Base-by-base conservation (phyloP, 192 early-diverging fungal species). In the Backusella sp. region DNA sequence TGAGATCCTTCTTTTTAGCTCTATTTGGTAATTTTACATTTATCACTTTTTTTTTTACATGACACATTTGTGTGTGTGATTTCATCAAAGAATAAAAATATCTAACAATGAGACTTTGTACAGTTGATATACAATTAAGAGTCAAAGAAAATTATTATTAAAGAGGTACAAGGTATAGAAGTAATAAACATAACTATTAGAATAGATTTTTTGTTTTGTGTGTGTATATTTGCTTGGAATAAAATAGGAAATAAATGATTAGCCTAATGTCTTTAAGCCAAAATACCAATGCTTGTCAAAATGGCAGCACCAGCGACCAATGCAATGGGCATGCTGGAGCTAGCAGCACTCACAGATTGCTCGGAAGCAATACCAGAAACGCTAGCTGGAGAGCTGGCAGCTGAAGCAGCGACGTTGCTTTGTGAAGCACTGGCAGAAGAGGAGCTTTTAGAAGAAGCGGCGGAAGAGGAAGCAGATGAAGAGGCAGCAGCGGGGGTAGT, bases 191-290 rank as follows among this genome's bases (percentile, higher is more conserved):
- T 62, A 62, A 12, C 26, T 26, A 62, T 62, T 62, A 28, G 23
- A 14, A 62, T 56, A 21, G n/a, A 19, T 53, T 53, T 53, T 56
- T 56, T 56, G 19, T 56, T 56, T 62, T 62, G 21, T 28, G 19
- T 62, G 56, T 62, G 56, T 62, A 59, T 59, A 62, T 62, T 62
- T 62, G 56, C 11, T 62, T 62, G 56, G 56, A 62, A 28, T 62
- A 62, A 62, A 62, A 62, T 26, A 21, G 23, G 23, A 28, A 62
- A 62, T 62, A 62, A 28, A 62, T 28, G 26, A 26, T 26, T n/a
- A 28, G n/a, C 56, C 12, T 62, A 12, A 62, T 28, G 56, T 26
- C 11, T 62, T 62, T 62, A 62, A 62, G 23, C 56, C 4, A 62
- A 62, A 23, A 62, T 12, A 21, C 56, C 56, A 28, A 62, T 62